Evolutionary conservation across 1,284 basidiomycete genomes (phyloP), one percentile per base, ranked within the genome.

Genomic region (Papiliotrema flavescens): DNA sequence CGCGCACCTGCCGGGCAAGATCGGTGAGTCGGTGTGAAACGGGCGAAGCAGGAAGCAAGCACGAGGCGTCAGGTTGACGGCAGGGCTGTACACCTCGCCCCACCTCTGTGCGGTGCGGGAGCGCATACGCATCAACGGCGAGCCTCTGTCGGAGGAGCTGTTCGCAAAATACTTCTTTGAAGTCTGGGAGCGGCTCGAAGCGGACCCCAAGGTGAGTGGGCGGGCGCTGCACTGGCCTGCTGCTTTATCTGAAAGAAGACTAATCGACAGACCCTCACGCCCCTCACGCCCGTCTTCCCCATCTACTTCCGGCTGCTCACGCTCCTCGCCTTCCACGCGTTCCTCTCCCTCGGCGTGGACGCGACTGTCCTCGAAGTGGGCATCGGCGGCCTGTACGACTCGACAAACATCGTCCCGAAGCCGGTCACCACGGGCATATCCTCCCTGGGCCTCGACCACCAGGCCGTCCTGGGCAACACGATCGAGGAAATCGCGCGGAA

Each of bases 361-460:
- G 93, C 91, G 3, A 93, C 94, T 0, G 84, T 99, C 43, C 82
- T 99, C 32, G 96, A 99, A 80, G 96, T 98, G 36, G 96, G 96
- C 15, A 89, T 99, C 20, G 96, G 96, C 17, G 96, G 96, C 20
- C 82, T 84, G 23, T 93, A 90, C 70, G 96, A 99, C 73, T 92
- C 91, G 66, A 99, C 96, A 28, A 99, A 99, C 69, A 85, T 97
- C 58, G 91, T 98, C 0, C 92, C 91, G 0, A 83, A 83, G 57
- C 96, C 96, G 0, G 73, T 94, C 20, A 89, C 89, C 4, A 90
- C 94, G 0, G 96, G 93, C 7, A 82, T 98, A 40, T 89, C 92
- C 7, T 84, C 92, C 11, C 81, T 98, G 6, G 96, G 96, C 0
- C 82, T 98, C 56, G 96, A 98, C 69, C 96, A 99, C 76, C 86